These are phyloP conservation scores for Pouteria glomerata DNA, from an alignment of 148 eudicot species.

Conservation along the genomic window DNA sequence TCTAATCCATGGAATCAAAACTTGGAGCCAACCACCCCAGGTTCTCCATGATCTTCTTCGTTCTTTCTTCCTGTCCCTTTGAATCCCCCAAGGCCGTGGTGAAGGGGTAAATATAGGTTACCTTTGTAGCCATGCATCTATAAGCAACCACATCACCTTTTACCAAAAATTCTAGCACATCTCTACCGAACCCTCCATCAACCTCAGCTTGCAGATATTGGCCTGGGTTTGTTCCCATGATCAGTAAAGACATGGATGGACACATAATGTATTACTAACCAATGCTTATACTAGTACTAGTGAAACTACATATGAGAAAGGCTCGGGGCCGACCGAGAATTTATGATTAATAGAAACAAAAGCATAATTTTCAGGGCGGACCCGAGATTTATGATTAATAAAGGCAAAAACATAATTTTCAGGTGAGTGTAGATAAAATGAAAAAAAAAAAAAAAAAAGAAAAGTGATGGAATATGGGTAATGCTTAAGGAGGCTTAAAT, in stretches of 20 bases:
- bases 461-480: too few relatives aligned
- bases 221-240: slow-evolving; percentile 35
- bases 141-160: slow-evolving; percentile 82
- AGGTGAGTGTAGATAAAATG: too few relatives aligned
- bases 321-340: too few relatives aligned
- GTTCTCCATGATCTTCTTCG: slow-evolving; percentile 61
- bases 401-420: too few relatives aligned
- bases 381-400: too few relatives aligned
- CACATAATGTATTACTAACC: background rate
- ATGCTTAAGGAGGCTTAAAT: background rate
- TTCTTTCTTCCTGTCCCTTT: slow-evolving; percentile 87
- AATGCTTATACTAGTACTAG: background rate
- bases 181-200: slow-evolving; percentile 90
- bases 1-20: slow-evolving; percentile 67
- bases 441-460: too few relatives aligned
- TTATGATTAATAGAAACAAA: too few relatives aligned
- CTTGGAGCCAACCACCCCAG: slow-evolving; percentile 90
- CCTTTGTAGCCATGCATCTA: slow-evolving; percentile 90
- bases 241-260: slow-evolving; percentile 9
- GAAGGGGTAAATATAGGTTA: slow-evolving; percentile 85
- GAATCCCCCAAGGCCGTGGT: slow-evolving; percentile 98
- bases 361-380: too few relatives aligned
- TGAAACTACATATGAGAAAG: background rate
- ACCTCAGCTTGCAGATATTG: slow-evolving; percentile 77
- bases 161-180: slow-evolving; percentile 76